Evolutionary conservation across 352 stramenopile species (phyloP), one percentile per base, ranked within the genome.

Genomic region (Phytophthora meadii): DNA sequence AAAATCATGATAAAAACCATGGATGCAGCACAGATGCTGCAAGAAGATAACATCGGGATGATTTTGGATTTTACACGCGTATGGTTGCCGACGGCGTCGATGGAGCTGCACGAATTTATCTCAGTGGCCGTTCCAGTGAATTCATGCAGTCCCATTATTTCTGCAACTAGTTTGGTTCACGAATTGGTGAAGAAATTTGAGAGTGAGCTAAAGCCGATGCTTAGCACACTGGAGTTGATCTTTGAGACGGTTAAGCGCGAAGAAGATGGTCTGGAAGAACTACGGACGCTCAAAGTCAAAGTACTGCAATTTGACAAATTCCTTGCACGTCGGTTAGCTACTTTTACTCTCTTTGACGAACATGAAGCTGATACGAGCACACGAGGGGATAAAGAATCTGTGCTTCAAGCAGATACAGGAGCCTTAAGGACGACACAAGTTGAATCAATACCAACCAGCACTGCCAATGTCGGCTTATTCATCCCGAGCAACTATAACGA

Each of bases 401-500:
- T 7, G 15, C 17, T 28, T 17, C 28, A 46, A 24, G 9, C 39
- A 37, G 6, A 40, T 30, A 39, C 47, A n/a, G 27, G 36, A 24
- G 10, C 34, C 15, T 14, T 54, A 55, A 8, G 24, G 24, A 25
- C n/a, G 27, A 14, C 32, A 24, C 19, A n/a, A 34, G n/a, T 30
- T 39, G 28, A 54, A 14, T n/a, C 5, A 7, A 15, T 30, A 47
- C 14, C 32, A 6, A 28, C 11, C 7, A 55, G 5, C 42, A 15
- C 12, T 2, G 45, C 72, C 14, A 60, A 64, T 11, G 79, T 50
- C 27, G 74, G 68, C 1, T 46, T 77, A 25, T 17, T 81, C 14
- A 77, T 82, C 25, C 72, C 74, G n/a, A 67, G 49, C 41, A 53
- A 45, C 19, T 56, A 4, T 45, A 45, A 55, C 2, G 68, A 74